Evolutionary conservation across 1,139 yeast species (phyloP), one percentile per base, ranked within the genome.

Genomic region (Fermentozyma sake): DNA sequence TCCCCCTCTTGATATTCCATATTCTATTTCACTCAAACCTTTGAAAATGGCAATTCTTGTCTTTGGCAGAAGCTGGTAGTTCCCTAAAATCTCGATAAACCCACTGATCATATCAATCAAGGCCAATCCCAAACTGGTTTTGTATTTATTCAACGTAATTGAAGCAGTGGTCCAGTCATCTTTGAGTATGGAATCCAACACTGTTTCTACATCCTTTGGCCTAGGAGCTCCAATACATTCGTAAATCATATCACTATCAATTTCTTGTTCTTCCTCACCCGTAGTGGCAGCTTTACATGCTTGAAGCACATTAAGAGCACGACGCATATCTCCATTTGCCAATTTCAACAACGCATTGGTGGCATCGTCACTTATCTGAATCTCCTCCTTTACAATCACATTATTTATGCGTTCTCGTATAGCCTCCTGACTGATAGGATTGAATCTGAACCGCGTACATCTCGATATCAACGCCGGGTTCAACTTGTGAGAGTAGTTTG

Each of bases 181-280:
- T 42, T 77, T 78, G 50, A 93, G 61, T 18, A 91, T 76, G 6
- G 91, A 72, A 39, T 81, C 80, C 37, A 91, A 61, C 7, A 86
- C 79, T 0, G 76, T 63, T 44, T 82, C 84, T 18, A 91, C 71
- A 43, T 89, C 96, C 25, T 68, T 70, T 1, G 98, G 98, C 41
- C 82, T 83, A 2, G 98, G 97, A 1, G 95, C 89, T 3, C 99
- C 99, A 27, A 93, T 79, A 55, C 97, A 89, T 42, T 89, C 95
- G 52, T 85, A 93, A 19, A 93, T 79, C 77, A 84, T 80, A 32
- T 75, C 76, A 24, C 69, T 72, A 18, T 80, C 73, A 20, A 89
- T 79, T 22, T 55, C 60, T 12, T 57, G 61, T 4, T 55, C 61
- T 15, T 48, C 59, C 8, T 43, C 48, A 12, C 52, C 54, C 18